phyloP scores from a whole-genome alignment of 1,284 basidiomycete species.

The Albatrellus sp. region DNA sequence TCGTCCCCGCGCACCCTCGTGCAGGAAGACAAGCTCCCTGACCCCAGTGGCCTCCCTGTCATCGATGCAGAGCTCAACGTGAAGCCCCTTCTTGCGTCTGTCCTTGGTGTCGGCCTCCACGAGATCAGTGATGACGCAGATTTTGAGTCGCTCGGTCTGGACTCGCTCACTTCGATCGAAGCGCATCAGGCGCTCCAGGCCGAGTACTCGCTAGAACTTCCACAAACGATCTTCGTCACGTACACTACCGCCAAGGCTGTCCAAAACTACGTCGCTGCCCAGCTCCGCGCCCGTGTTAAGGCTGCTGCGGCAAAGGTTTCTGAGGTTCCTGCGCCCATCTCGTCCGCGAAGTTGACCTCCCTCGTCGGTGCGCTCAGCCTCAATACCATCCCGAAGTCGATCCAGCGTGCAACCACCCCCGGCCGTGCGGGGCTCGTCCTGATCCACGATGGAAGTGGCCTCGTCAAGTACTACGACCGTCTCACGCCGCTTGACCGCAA shows the following conservation, averaged over 20 bases:
- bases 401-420: conserved; percentile 24
- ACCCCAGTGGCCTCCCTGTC: conserved; percentile 8
- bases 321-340: no score
- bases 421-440: conserved; percentile 37
- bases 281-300: not conserved
- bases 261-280: conserved; percentile 18
- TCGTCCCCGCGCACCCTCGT: conserved; percentile 20
- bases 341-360: no score
- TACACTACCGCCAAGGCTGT: conserved; percentile 22
- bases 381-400: conserved; percentile 19
- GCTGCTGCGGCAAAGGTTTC: not conserved
- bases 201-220: conserved; percentile 16
- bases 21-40: conserved; percentile 14
- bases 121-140: conserved; percentile 32
- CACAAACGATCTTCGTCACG: conserved; percentile 22
- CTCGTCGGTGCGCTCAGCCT: conserved; percentile 14
- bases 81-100: conserved; percentile 30
- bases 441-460: conserved; percentile 61
- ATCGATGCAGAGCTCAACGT: conserved; percentile 18
- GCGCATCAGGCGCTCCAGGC: conserved; percentile 30
- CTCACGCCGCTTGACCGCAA: conserved; percentile 33
- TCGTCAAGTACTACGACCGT: conserved; percentile 37
- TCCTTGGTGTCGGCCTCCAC: conserved; percentile 30
- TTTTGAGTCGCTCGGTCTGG: conserved; percentile 38
- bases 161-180: conserved; percentile 52